Percentiles rank a stretch among this genome's conserved stretches.
These are phyloP conservation scores for Syncephalastrum monosporum DNA, from an alignment of 371 early-diverging fungal species.

Conservation along the genomic window DNA sequence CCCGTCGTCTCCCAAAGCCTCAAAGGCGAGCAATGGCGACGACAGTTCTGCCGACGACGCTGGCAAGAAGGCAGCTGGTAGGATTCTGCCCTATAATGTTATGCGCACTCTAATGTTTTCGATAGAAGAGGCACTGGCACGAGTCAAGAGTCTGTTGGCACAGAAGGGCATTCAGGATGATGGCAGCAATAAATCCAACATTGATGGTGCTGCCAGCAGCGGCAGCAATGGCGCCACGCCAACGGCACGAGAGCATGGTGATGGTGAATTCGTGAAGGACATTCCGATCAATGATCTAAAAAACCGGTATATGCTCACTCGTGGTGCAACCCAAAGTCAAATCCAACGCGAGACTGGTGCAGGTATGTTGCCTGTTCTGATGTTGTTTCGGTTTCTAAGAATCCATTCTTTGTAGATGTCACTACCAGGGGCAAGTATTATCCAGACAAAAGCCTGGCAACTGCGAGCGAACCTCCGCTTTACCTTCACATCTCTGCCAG, in stretches of 20 bases:
- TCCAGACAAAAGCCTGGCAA: constrained; percentile 68
- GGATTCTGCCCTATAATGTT: not conserved
- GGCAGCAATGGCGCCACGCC: constrained; percentile 1
- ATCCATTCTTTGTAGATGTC: constrained; percentile 47
- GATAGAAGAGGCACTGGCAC: constrained; percentile 55
- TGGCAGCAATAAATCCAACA: constrained; percentile 11
- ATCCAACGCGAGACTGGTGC: constrained; percentile 76
- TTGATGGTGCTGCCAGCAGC: not conserved
- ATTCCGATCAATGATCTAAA: constrained; percentile 82
- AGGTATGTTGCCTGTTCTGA: constrained; percentile 30
- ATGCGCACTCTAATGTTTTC: not conserved
- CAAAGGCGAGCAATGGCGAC: constrained; percentile 25
- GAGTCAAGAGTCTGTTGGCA: constrained; percentile 58
- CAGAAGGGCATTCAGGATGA: constrained; percentile 48
- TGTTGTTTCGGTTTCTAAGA: not conserved
- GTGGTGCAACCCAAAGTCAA: constrained; percentile 71
- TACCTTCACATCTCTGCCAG: constrained; percentile 74
- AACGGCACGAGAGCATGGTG: constrained; percentile 13
- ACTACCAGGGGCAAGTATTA: constrained; percentile 85
- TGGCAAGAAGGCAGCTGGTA: constrained; percentile 3
- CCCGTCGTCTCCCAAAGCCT: constrained; percentile 15
- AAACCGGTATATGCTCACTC: constrained; percentile 79
- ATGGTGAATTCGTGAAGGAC: constrained; percentile 53
- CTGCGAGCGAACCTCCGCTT: constrained; percentile 75
- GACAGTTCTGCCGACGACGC: constrained; percentile 17